phyloP scores from a whole-genome alignment of 169 alveolate species.

The Plasmodium chabaudi region DNA sequence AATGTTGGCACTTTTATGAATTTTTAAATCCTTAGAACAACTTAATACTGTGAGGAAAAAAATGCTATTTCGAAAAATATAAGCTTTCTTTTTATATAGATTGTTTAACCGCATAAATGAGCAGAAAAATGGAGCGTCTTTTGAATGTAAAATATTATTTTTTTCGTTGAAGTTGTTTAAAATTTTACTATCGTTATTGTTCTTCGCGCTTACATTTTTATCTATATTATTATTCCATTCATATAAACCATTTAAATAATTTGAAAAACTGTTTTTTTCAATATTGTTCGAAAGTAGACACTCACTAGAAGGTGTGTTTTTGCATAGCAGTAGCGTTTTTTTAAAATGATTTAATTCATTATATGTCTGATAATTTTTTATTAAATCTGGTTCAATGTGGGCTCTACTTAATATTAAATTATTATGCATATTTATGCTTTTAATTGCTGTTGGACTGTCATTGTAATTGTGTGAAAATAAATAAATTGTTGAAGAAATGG shows the following conservation, averaged over 20 bases:
- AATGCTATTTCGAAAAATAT: conserved; percentile 43
- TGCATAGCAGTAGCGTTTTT: conserved; percentile 10
- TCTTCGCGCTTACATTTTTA: neutral
- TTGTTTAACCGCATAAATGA: conserved; percentile 29
- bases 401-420: conserved; percentile 55
- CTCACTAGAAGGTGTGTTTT: conserved; percentile 14
- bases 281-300: conserved; percentile 8
- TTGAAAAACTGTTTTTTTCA: conserved; percentile 13
- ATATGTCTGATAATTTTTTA: conserved; percentile 37
- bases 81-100: conserved; percentile 31
- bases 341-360: conserved; percentile 48
- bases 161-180: neutral
- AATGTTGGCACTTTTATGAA: neutral
- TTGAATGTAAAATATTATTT: neutral
- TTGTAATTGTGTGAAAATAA: conserved; percentile 46
- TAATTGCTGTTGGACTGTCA: conserved; percentile 7
- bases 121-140: conserved; percentile 12
- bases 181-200: neutral
- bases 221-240: neutral
- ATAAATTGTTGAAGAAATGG: conserved; percentile 78
- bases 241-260: neutral
- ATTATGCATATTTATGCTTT: conserved; percentile 11
- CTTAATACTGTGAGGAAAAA: conserved; percentile 22
- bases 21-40: conserved; percentile 30
- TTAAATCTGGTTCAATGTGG: conserved; percentile 41